A percentile compares a stretch with the other conserved stretches of the same genome.
Evolutionary conservation across 176 grass and related monocot species (phyloP).

Genomic region (Triticum timopheevii): DNA sequence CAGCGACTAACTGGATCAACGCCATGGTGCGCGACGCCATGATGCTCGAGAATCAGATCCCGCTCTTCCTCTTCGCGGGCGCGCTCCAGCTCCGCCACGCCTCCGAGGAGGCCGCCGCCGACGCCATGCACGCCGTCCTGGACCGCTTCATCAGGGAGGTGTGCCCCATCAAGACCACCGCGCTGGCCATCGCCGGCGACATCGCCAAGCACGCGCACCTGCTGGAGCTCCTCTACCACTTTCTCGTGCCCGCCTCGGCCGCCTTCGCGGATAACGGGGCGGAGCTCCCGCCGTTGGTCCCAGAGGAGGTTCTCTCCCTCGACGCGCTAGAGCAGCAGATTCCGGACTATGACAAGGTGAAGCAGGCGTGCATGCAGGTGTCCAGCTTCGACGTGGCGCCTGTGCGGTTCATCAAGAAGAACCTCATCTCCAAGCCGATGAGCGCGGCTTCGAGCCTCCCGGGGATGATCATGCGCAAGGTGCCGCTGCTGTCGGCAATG

Average conservation of each 20-base stretch:
- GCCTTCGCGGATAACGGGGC: not conserved
- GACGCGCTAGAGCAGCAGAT: constrained; percentile 33
- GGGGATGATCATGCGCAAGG: constrained; percentile 11
- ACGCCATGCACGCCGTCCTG: not conserved
- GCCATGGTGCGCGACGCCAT: constrained; percentile 63
- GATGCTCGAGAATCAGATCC: constrained; percentile 86
- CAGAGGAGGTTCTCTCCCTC: constrained; percentile 26
- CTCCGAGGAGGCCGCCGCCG: constrained; percentile 25
- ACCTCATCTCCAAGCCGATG: constrained; percentile 41
- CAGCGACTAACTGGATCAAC: constrained; percentile 58
- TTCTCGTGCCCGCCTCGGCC: constrained; percentile 39
- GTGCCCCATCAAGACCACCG: constrained; percentile 63
- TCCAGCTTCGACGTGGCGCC: constrained; percentile 15
- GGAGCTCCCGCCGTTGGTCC: constrained; percentile 6
- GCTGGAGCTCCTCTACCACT: constrained; percentile 61
- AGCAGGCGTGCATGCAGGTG: constrained; percentile 32
- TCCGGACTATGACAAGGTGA: constrained; percentile 47
- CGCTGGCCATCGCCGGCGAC: constrained; percentile 21
- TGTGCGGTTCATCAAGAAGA: constrained; percentile 22
- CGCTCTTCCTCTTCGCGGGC: constrained; percentile 51
- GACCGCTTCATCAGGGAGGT: constrained; percentile 46
- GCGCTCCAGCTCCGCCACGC: constrained; percentile 44
- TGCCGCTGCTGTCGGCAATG: not conserved
- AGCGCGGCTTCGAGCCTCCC: not conserved
- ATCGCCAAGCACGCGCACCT: constrained; percentile 48